These are phyloP conservation scores for Naganishia sp. DNA, from an alignment of 1,284 basidiomycete genomes.

Conservation along the genomic window DNA sequence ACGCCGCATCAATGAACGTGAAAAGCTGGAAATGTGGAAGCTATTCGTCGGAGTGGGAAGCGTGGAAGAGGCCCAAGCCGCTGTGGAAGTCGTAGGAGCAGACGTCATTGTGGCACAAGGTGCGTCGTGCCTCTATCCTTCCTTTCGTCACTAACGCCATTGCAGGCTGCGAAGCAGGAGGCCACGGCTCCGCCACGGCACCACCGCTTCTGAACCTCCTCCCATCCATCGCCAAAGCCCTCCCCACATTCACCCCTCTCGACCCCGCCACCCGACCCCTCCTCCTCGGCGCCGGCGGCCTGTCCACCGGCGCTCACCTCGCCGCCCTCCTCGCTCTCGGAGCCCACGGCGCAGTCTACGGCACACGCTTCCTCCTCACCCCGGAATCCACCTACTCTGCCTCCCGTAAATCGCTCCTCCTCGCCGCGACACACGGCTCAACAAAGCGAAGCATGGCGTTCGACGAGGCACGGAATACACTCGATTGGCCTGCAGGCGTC, in stretches of 20 bases:
- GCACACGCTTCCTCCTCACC: conserved; percentile 31
- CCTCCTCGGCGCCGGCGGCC: conserved; percentile 27
- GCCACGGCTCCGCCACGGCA: conserved; percentile 64
- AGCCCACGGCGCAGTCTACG: conserved; percentile 28
- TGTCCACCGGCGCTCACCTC: conserved; percentile 24
- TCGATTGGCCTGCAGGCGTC: conserved; percentile 24
- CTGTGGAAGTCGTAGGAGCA: conserved; percentile 61
- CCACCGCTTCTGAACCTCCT: conserved; percentile 64
- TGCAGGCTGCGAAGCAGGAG: conserved; percentile 71
- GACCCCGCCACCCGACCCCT: background rate
- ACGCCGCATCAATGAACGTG: conserved; percentile 44
- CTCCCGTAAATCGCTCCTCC: conserved; percentile 19
- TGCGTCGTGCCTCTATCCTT: conserved; percentile 39
- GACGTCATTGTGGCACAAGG: conserved; percentile 77
- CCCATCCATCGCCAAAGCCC: conserved; percentile 42
- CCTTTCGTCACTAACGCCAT: conserved; percentile 24
- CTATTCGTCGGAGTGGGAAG: conserved; percentile 65
- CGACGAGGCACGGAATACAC: conserved; percentile 25
- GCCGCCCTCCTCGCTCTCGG: conserved; percentile 32
- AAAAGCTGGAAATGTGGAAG: conserved; percentile 46
- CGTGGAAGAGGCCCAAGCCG: conserved; percentile 61
- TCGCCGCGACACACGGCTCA: background rate
- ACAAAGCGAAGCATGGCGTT: conserved; percentile 29
- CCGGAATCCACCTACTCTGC: conserved; percentile 29
- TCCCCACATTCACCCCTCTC: conserved; percentile 9